A percentile compares a stretch with the other conserved stretches of the same genome.
These are phyloP conservation scores for Scorias spongiosa DNA, from an alignment of 2,329 filamentous ascomycete genomes.

Conservation along the genomic window DNA sequence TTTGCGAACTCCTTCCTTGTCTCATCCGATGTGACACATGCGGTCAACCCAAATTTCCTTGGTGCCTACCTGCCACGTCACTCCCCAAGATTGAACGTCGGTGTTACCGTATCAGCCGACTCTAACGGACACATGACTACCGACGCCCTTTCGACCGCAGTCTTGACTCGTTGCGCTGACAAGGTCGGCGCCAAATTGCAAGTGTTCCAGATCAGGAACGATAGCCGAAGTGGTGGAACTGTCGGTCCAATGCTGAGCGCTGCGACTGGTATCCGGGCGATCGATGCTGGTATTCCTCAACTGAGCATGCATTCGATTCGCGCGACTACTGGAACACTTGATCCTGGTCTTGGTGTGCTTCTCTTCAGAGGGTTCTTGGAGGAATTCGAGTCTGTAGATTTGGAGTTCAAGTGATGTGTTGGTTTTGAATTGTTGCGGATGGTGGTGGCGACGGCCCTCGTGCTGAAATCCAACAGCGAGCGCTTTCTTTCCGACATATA, in stretches of 20 bases:
- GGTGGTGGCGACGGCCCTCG: too few species aligned
- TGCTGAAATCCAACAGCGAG: too few species aligned
- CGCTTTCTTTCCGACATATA: too few species aligned
- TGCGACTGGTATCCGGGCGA: slow-evolving; percentile 63
- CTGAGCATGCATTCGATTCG: slow-evolving; percentile 88
- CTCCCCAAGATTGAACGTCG: slow-evolving; percentile 75
- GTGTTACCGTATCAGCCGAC: slow-evolving; percentile 65
- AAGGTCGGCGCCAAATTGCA: slow-evolving; percentile 59
- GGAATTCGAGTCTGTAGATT: slow-evolving; percentile 69
- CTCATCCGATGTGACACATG: slow-evolving; percentile 85
- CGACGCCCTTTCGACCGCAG: slow-evolving; percentile 67
- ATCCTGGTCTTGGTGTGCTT: slow-evolving; percentile 76
- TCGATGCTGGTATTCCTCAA: slow-evolving; percentile 82
- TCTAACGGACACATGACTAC: slow-evolving; percentile 95
- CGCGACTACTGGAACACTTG: slow-evolving; percentile 70
- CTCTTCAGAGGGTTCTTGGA: slow-evolving; percentile 85
- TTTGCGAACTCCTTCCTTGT: slow-evolving; percentile 87
- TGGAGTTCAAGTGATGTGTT: slow-evolving; percentile 46
- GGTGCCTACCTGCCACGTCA: slow-evolving; percentile 72
- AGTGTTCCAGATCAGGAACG: slow-evolving; percentile 89
- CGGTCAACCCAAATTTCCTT: slow-evolving; percentile 88
- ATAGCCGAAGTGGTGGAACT: slow-evolving; percentile 75
- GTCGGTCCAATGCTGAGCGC: slow-evolving; percentile 84
- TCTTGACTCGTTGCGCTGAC: slow-evolving; percentile 65
- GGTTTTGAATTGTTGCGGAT: background rate